phyloP scores from a whole-genome alignment of 768 basidiomycete species.

The Calocybe gangraenosa region DNA sequence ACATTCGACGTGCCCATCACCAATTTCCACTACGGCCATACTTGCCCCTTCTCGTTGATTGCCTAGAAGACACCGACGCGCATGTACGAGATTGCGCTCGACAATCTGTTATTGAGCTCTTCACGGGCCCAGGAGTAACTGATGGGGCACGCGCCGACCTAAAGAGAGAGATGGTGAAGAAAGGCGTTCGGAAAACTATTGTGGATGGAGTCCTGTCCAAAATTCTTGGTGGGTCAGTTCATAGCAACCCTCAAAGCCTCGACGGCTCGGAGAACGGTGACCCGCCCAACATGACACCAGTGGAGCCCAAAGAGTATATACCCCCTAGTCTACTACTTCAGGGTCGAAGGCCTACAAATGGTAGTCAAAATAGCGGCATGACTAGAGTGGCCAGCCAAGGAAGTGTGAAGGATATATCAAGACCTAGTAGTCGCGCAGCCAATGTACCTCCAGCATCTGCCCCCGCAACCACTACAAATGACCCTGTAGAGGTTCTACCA shows the following conservation, averaged over 20 bases:
- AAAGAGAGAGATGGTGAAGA: conserved; percentile 87
- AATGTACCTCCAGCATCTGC: conserved; percentile 27
- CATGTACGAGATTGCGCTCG: conserved; percentile 86
- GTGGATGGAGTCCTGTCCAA: conserved; percentile 74
- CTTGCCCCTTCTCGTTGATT: conserved; percentile 73
- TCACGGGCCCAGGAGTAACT: conserved; percentile 77
- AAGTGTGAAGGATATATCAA: conserved; percentile 44
- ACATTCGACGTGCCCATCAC: conserved; percentile 66
- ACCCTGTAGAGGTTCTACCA: conserved; percentile 48
- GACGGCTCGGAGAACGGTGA: conserved; percentile 64
- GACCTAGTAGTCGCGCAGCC: conserved; percentile 62
- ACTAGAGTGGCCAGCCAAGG: conserved; percentile 45
- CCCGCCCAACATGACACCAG: conserved; percentile 23
- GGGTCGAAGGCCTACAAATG: conserved; percentile 44
- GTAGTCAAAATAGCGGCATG: conserved; percentile 30
- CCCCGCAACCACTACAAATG: conserved; percentile 32
- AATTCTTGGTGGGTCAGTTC: conserved; percentile 46
- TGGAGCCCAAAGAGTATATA: conserved; percentile 51
- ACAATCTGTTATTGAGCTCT: conserved; percentile 76
- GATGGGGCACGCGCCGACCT: conserved; percentile 89
- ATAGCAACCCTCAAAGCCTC: conserved; percentile 42
- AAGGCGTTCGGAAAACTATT: conserved; percentile 82
- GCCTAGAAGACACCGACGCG: conserved; percentile 87
- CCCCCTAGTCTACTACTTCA: conserved; percentile 72
- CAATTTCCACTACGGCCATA: conserved; percentile 81